Evolutionary conservation across 2,329 filamentous ascomycete species (phyloP).

Genomic region (Pestalotiopsis sp.): DNA sequence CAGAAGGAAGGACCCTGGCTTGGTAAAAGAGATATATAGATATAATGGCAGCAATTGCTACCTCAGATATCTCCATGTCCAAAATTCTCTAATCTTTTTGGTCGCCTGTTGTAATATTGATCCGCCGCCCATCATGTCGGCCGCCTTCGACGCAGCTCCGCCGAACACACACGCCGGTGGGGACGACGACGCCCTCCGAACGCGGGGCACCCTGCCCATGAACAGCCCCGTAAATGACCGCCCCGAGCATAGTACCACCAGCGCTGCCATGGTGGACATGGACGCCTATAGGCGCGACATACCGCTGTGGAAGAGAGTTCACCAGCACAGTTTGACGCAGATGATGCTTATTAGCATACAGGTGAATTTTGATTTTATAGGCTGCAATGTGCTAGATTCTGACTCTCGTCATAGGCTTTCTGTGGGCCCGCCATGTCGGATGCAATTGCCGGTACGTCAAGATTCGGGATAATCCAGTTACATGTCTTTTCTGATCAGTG

Average conservation of each 20-base stretch:
- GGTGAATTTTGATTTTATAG: slow-evolving; percentile 34
- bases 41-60: neutral
- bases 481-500: neutral
- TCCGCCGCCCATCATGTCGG: neutral
- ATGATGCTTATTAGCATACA: slow-evolving; percentile 50
- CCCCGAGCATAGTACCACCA: slow-evolving; percentile 1
- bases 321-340: slow-evolving; percentile 50
- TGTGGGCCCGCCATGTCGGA: slow-evolving; percentile 38
- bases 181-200: slow-evolving; percentile 23
- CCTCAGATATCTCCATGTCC: neutral
- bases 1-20: too few species aligned
- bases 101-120: neutral
- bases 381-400: neutral
- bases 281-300: slow-evolving; percentile 25
- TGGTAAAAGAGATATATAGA: neutral
- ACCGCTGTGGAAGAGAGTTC: slow-evolving; percentile 45
- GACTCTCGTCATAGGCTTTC: neutral
- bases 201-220: slow-evolving; percentile 22
- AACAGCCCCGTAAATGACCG: slow-evolving; percentile 10
- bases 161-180: slow-evolving; percentile 27
- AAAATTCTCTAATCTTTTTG: neutral
- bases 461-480: neutral
- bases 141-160: slow-evolving; percentile 24
- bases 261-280: slow-evolving; percentile 37
- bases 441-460: slow-evolving; percentile 36